These are phyloP conservation scores for Penicillium canescens DNA, from an alignment of 495 filamentous ascomycete species.

Conservation along the genomic window DNA sequence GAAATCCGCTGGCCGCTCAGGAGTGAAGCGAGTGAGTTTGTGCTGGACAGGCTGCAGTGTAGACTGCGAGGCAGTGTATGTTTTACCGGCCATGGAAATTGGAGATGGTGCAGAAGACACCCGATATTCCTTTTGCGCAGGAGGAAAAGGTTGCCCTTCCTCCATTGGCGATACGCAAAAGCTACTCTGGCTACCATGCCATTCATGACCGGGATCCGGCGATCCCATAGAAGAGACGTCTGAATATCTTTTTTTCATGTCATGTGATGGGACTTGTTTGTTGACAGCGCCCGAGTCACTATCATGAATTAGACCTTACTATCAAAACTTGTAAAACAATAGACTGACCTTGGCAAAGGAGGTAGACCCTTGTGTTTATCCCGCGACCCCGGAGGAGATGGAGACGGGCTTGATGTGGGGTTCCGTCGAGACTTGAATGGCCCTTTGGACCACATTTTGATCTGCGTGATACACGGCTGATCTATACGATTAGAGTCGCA, in stretches of 20 bases:
- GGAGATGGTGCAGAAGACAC: conserved; percentile 10
- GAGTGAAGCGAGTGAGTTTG: conserved; percentile 13
- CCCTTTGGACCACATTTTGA: conserved; percentile 48
- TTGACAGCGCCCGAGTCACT: conserved; percentile 1
- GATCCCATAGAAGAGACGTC: conserved; percentile 51
- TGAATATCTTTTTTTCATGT: conserved; percentile 13
- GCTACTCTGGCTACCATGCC: conserved; percentile 30
- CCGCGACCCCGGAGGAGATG: no score
- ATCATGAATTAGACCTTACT: not conserved
- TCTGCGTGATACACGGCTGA: conserved; percentile 3
- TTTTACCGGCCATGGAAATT: not conserved
- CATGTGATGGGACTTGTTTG: not conserved
- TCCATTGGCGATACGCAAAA: conserved; percentile 50
- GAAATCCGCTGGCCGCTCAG: conserved; percentile 35
- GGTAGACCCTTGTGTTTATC: no score
- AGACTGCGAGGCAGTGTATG: not conserved
- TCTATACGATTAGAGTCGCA: not conserved
- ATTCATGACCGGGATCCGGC: conserved; percentile 17
- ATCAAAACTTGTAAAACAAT: not conserved
- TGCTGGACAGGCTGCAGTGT: conserved; percentile 4
- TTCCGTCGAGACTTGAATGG: conserved; percentile 43
- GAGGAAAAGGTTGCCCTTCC: conserved; percentile 17
- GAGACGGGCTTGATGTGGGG: conserved; percentile 30
- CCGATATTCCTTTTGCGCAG: conserved; percentile 4
- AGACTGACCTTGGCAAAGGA: conserved; percentile 43